Base-by-base conservation (phyloP, 768 basidiomycete genomes). In the Tylopilus sp. region DNA sequence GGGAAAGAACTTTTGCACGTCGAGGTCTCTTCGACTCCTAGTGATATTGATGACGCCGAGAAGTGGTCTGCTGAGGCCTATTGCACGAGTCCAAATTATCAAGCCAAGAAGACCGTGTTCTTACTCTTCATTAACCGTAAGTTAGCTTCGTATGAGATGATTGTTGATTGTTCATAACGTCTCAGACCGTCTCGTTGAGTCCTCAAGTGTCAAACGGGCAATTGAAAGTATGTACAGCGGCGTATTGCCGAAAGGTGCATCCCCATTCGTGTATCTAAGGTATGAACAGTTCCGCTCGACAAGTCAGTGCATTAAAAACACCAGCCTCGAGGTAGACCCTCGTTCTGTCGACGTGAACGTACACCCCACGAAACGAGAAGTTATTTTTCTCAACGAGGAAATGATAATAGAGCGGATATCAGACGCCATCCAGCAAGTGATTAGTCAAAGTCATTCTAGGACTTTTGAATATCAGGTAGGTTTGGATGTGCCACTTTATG, bases 361-460 rank as follows among this genome's bases (percentile, higher is more conserved):
- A 9, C 95, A 98, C 66, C 97, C 96, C 0, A 98, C 97, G 3
- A 99, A 99, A 68, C 87, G 89, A 41, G 95, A 98, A 67, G 93
- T 98, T 1, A 91, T 93, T 59, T 98, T 98, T 63, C 69, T 98
- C 45, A 84, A 97, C 56, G 93, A 98, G 67, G 96, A 98, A 48
- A 76, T 72, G 14, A 90, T 98, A 62, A 86, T 86, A 7, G 85
- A 91, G 58, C 75, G 76, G 9, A 84, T 98, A 41, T 82, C 87
- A 14, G 84, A 89, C 62, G 77, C 77, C 1, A 76, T 98, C 3
- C 89, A 92, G 57, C 71, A 79, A n/a, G 72, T 94, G 13, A 75
- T 80, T 38, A 78, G 74, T 26, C 78, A 85, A 57, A 83, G 78
- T 54, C 77, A 87, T 50, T 86, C 86, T n/a, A 74, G 83, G 57